A percentile compares a stretch with the other conserved stretches of the same genome.
phyloP scores from a whole-genome alignment of 2,329 filamentous ascomycete genomes.

The Pseudopyricularia cyperi region DNA sequence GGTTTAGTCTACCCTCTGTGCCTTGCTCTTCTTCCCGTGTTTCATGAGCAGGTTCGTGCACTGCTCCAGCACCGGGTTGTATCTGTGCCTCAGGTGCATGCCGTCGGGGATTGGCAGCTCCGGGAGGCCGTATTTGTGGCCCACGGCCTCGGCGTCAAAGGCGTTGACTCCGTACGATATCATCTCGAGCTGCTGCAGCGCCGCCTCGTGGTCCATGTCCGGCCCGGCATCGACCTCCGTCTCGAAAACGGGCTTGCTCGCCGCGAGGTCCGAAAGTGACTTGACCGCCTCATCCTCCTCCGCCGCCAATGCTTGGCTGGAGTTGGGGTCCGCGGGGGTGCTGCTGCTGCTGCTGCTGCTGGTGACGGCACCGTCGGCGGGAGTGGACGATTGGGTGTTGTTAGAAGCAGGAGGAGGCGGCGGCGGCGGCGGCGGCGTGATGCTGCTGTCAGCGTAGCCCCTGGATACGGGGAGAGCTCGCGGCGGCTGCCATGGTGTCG shows the following conservation, averaged over 20 bases:
- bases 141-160: conserved; percentile 23
- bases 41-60: conserved; percentile 84
- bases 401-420: background rate
- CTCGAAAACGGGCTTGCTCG: conserved; percentile 4
- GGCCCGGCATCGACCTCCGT: conserved; percentile 16
- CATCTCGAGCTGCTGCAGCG: conserved; percentile 21
- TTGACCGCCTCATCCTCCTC: background rate
- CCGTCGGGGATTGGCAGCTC: conserved; percentile 48
- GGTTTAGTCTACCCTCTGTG: conserved; percentile 59
- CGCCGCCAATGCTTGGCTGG: background rate
- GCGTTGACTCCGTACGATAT: conserved; percentile 18
- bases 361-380: background rate
- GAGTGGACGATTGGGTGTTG: background rate
- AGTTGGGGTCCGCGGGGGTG: background rate
- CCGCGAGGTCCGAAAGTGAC: conserved; percentile 3
- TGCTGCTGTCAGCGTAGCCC: conserved; percentile 1
- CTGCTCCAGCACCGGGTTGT: conserved; percentile 75
- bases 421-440: background rate
- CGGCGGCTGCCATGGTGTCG: background rate
- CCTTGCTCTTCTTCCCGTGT: conserved; percentile 78
- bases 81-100: conserved; percentile 62
- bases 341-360: background rate
- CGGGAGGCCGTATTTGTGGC: conserved; percentile 71
- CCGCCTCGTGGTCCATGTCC: conserved; percentile 28
- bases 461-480: conserved; percentile 2